Evolutionary conservation across 2,329 filamentous ascomycete genomes (phyloP), one percentile per base, ranked within the genome.

Genomic region (Rutstroemia sp.): DNA sequence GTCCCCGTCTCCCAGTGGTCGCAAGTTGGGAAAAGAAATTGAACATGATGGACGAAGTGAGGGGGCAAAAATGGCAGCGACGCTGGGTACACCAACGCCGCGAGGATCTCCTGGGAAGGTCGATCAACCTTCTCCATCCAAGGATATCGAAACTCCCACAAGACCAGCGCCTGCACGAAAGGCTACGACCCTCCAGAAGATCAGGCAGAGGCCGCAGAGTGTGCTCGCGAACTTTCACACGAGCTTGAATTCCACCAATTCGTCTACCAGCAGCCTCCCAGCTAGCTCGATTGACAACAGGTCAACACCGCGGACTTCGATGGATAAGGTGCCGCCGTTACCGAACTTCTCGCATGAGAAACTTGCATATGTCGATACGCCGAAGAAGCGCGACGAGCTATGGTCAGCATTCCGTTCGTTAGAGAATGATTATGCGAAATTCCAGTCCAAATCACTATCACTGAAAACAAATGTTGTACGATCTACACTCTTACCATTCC

Each of bases 381-480:
- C 75, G n/a, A 78, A 77, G 57, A 84, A 81, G 69, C 85, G 82
- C 62, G 86, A 89, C 67, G 84, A 88, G 64, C 74, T 89, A 16
- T 88, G 84, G 83, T 80, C 77, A 34, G 76, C 80, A 16, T 89
- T 88, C 67, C 78, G 84, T 54, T 75, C 76, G n/a, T 73, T 89
- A 25, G 86, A 89, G 62, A 81, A 77, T 39, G 86, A 88, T 67
- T 84, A 79, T 64, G 78, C 84, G 64, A 88, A 87, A 77, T 83
- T 88, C 63, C 79, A 85, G 65, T 77, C 81, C 49, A 88, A 88
- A 68, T 83, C 84, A 21, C 84, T 78, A 64, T 77, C 84, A 3
- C 71, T 88, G 57, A 88, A 88, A 70, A 82, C 82, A 7, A 87
- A 86, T 65, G 80, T 88, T 23, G 79, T 89, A 58, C 78, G 86